Evolutionary conservation across 139 green algal species (phyloP), one percentile per base, ranked within the genome.

Genomic region (Gonium pectorale): DNA sequence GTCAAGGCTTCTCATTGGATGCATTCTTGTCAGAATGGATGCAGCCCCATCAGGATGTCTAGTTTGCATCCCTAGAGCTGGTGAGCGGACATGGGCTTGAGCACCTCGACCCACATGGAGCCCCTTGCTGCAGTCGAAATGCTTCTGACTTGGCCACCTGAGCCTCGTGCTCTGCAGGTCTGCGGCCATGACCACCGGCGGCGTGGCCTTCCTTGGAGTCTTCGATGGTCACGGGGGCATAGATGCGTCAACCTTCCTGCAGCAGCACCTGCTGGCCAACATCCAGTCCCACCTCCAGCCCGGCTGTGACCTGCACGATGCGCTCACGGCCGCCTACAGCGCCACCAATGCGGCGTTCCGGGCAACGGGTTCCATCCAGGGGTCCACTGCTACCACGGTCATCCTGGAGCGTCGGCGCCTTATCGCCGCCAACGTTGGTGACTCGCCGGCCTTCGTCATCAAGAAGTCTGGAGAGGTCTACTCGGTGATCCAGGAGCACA

Each of bases 341-440:
- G 35, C 43, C 15, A 78, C 64, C 26, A 85, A 85, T 11, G 64
- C 60, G 1, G 35, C 44, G 0, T 85, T 85, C 64, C 79, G 79
- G 5, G 63, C 63, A 26, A 85, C 79, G 22, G 79, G 79, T 2
- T 78, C 64, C 27, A 85, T 85, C 37, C 79, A 85, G 41, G 79
- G 79, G 9, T 78, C 64, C 46, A 85, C 79, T 2, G 79, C 79
- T 0, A 85, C 79, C 35, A 78, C 79, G 4, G 26, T 85, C 27
- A 60, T 85, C 2, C 44, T 85, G 22, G 67, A 85, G 27, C 15
- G 51, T 26, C 26, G 26, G 13, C 79, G n/a, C 37, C 79, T 85
- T 3, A 77, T 85, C 7, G 79, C 79, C 2, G 79, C 79, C 49
- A 85, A 85, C 49, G 79, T 85, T 35, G 79, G 79, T 9, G 79